phyloP scores from a whole-genome alignment of 2,329 filamentous ascomycete genomes.

The Epichloe festucae region DNA sequence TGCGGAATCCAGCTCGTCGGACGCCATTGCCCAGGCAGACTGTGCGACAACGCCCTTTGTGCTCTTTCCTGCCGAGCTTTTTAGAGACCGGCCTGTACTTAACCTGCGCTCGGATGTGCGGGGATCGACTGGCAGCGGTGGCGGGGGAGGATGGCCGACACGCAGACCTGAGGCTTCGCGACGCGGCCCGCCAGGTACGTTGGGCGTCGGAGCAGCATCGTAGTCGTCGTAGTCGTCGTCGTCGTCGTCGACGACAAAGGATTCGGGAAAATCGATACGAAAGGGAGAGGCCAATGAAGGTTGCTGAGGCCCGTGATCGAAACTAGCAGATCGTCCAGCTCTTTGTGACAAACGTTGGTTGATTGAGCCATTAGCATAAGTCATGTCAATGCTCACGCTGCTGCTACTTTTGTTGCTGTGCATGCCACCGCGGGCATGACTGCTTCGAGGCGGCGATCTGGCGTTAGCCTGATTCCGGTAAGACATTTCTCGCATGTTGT shows the following conservation, averaged over 20 bases:
- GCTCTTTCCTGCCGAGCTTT: constrained; percentile 28
- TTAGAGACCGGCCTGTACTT: constrained; percentile 42
- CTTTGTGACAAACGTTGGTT: constrained; percentile 45
- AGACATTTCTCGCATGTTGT: constrained; percentile 43
- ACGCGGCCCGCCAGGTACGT: constrained; percentile 67
- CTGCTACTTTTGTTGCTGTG: constrained; percentile 62
- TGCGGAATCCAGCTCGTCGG: constrained; percentile 35
- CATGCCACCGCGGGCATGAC: constrained; percentile 42
- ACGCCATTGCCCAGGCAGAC: constrained; percentile 17
- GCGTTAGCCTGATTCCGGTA: constrained; percentile 20
- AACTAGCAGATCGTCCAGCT: constrained; percentile 53
- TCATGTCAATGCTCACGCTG: constrained; percentile 52
- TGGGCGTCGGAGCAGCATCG: constrained; percentile 78
- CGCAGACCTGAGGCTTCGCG: constrained; percentile 24
- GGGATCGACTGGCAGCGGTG: constrained; percentile 25
- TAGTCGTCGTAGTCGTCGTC: constrained; percentile 47
- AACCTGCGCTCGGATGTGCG: constrained; percentile 38
- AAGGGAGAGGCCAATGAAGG: constrained; percentile 22
- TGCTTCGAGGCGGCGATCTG: constrained; percentile 26
- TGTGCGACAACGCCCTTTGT: constrained; percentile 13
- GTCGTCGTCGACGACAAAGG: constrained; percentile 37
- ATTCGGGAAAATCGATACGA: constrained; percentile 36
- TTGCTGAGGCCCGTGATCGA: constrained; percentile 45
- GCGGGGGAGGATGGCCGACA: constrained; percentile 21
- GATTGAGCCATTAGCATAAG: constrained; percentile 43